These are phyloP conservation scores for Solanum arcanum DNA, from an alignment of 257 asterid genomes.

Conservation along the genomic window DNA sequence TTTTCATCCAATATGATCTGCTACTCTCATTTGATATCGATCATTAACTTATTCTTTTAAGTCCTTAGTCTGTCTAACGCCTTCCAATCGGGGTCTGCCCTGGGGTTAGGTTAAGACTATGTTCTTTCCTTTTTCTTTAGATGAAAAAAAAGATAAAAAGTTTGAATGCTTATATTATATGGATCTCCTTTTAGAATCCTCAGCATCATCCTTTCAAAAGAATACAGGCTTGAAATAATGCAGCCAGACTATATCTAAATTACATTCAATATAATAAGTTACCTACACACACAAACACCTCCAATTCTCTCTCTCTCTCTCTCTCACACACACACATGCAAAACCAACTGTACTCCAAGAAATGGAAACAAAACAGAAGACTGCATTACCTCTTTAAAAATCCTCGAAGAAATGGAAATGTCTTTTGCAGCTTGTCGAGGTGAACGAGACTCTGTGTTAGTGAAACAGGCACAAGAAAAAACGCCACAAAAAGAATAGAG, in stretches of 20 bases:
- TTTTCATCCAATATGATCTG: neutral
- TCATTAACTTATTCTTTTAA: neutral
- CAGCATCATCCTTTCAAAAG: neutral
- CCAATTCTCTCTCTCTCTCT: too few species aligned
- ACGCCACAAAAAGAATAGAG: constrained; percentile 42
- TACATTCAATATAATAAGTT: neutral
- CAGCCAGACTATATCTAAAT: neutral
- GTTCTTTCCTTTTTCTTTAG: neutral
- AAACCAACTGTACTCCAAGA: neutral
- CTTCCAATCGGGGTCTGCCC: neutral
- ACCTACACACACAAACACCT: neutral
- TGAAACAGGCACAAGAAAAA: constrained; percentile 74
- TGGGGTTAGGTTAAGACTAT: neutral
- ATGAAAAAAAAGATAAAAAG: neutral
- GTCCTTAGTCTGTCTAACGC: neutral
- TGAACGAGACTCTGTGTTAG: constrained; percentile 77
- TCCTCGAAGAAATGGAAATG: constrained; percentile 44
- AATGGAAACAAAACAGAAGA: neutral
- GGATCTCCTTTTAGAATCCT: neutral
- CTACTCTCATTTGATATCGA: neutral
- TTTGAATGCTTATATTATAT: neutral
- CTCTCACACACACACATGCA: neutral
- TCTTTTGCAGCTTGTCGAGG: constrained; percentile 49
- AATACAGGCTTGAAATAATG: neutral
- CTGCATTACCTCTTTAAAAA: constrained; percentile 31